phyloP scores from a whole-genome alignment of 768 basidiomycete species.

The Macrolepiota fuliginosa region DNA sequence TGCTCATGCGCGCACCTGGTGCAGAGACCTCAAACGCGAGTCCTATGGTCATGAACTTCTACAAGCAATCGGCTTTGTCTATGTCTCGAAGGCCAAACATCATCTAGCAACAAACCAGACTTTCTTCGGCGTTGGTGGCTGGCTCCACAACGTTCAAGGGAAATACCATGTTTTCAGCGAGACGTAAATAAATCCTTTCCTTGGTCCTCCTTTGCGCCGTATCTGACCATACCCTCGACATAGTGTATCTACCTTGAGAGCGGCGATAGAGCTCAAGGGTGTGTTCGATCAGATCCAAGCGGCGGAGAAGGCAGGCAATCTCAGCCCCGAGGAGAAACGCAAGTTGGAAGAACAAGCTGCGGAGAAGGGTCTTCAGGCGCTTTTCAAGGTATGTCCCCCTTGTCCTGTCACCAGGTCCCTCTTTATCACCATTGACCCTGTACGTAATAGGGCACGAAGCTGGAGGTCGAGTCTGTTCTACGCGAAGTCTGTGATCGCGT shows the following conservation, averaged over 20 bases:
- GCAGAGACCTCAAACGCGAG: constrained; percentile 78
- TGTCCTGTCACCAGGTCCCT: background rate
- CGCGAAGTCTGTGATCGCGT: constrained; percentile 87
- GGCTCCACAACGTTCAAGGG: constrained; percentile 89
- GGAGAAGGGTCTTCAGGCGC: constrained; percentile 86
- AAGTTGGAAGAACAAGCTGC: constrained; percentile 90
- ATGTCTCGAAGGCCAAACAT: constrained; percentile 79
- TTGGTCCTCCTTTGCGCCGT: background rate
- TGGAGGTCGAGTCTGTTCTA: constrained; percentile 86
- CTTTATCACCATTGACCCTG: background rate
- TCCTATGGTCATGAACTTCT: constrained; percentile 86
- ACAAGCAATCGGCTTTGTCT: constrained; percentile 85
- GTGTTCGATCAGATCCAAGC: constrained; percentile 93
- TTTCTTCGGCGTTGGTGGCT: constrained; percentile 85
- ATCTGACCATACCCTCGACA: background rate
- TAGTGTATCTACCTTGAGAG: constrained; percentile 81
- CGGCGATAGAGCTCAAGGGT: constrained; percentile 84
- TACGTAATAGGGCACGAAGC: constrained; percentile 70
- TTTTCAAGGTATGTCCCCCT: constrained; percentile 68
- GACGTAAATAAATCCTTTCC: constrained; percentile 60
- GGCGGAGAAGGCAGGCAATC: constrained; percentile 81
- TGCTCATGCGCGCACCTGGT: constrained; percentile 8
- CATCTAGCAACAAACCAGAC: constrained; percentile 70
- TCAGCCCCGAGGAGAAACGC: constrained; percentile 75
- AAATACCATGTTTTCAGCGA: constrained; percentile 94